phyloP scores from a whole-genome alignment of 225 moss, liverwort and hornwort species.

The Marchantia paleacea region DNA sequence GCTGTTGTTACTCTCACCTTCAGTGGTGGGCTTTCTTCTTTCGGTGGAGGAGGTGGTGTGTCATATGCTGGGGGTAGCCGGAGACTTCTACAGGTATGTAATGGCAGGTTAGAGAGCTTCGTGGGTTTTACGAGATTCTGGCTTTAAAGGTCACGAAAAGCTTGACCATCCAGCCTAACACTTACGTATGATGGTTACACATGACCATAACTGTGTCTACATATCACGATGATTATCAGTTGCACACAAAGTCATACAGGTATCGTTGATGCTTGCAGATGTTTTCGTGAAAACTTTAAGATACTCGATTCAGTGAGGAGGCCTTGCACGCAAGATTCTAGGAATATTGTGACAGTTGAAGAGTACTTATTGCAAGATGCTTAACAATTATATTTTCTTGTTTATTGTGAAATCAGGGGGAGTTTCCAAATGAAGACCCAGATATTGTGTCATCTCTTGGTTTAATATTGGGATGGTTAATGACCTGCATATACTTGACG shows the following conservation, averaged over 20 bases:
- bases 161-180: no score
- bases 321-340: background rate
- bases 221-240: background rate
- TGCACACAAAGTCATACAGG: background rate
- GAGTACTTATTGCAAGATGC: background rate
- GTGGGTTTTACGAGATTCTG: background rate
- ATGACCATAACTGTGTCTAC: no score
- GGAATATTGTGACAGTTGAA: background rate
- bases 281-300: no score
- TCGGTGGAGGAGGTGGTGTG: constrained; percentile 3
- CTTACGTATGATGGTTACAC: no score
- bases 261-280: no score
- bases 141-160: background rate
- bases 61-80: constrained; percentile 17
- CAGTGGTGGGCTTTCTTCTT: constrained; percentile 17
- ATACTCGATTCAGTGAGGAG: background rate
- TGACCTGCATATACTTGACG: constrained; percentile 48
- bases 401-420: background rate
- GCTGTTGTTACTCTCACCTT: constrained; percentile 33
- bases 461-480: constrained; percentile 42
- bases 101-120: background rate
- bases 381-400: background rate
- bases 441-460: constrained; percentile 31
- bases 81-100: constrained; percentile 33
- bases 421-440: background rate